Base-by-base conservation (phyloP, 2,329 filamentous ascomycete genomes). In the Verticillium isaacii region DNA sequence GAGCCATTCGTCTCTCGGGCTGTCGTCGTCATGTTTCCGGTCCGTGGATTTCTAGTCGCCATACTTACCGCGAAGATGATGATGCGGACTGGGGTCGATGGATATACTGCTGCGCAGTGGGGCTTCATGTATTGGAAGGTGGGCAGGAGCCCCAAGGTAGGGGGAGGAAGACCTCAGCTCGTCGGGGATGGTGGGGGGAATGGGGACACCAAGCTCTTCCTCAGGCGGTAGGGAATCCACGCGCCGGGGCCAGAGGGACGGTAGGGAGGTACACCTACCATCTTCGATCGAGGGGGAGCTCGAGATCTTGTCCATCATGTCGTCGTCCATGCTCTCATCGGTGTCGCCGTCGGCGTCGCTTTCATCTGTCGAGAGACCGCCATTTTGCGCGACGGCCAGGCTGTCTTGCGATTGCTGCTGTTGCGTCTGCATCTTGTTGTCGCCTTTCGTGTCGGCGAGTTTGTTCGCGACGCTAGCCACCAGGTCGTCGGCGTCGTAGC, bases 241-340 rank as follows among this genome's bases (percentile, higher is more conserved):
- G 70, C 77, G 77, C 67, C 72, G 74, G 61, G 79, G 80, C 79
- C 77, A 79, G 64, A 70, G 70, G 66, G 64, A 71, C 59, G 74
- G 72, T 68, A 75, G 71, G 64, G 68, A 63, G 78, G 76, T 77
- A 79, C 81, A 95, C 93, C 85, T 88, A 99, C 94, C 94, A 89
- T 98, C 94, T 82, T 96, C 93, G 77, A 99, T 99, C 70, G 94
- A 98, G 73, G 95, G 95, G 70, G 94, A 98, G 77, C 93, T 98
- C 71, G 94, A 98, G 68, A 99, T 97, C 77, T 95, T 95, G 80
- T 98, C 95, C 90, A 96, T 92, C 88, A 97, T 88, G 76, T 98
- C 94, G 77, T 97, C 83, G 72, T 96, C 93, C 74, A 93, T 79
- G 69, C 91, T 85, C 68, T 91, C 90, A 64, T 91, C 90, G 69